Conservation (phyloP, 306 rosid species). For the Lupinus albus region DNA sequence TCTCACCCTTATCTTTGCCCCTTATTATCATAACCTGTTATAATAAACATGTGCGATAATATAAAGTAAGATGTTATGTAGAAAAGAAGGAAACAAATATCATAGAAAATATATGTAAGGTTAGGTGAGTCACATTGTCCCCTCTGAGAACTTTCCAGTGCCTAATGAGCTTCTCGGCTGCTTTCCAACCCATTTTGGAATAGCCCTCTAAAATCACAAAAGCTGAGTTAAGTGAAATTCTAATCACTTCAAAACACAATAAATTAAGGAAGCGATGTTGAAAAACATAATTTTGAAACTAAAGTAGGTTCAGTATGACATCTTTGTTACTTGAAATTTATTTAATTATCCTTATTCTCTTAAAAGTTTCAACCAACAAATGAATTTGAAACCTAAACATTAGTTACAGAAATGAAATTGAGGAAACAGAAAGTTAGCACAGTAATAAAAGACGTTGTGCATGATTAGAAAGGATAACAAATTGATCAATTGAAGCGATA, state of each 20-base stretch:
- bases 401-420: too few species aligned
- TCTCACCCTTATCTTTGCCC: slow-evolving; percentile 90
- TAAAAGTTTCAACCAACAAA: too few species aligned
- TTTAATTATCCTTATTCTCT: too few species aligned
- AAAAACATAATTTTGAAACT: background rate
- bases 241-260: background rate
- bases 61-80: background rate
- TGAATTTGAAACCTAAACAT: too few species aligned
- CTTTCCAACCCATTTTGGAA: slow-evolving; percentile 91
- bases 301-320: background rate
- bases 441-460: too few species aligned
- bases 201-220: slow-evolving; percentile 15
- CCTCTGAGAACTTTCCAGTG: slow-evolving; percentile 91
- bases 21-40: slow-evolving; percentile 84
- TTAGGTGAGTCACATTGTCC: slow-evolving; percentile 61
- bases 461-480: too few species aligned
- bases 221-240: background rate
- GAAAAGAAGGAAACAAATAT: background rate
- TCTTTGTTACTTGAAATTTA: too few species aligned
- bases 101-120: background rate
- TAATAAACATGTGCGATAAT: background rate
- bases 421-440: too few species aligned
- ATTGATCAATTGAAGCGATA: too few species aligned
- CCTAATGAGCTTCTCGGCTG: slow-evolving; percentile 89
- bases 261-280: too few species aligned